Evolutionary conservation across 768 basidiomycete genomes (phyloP), one percentile per base, ranked within the genome.

Genomic region (Hypholoma fasciculare): DNA sequence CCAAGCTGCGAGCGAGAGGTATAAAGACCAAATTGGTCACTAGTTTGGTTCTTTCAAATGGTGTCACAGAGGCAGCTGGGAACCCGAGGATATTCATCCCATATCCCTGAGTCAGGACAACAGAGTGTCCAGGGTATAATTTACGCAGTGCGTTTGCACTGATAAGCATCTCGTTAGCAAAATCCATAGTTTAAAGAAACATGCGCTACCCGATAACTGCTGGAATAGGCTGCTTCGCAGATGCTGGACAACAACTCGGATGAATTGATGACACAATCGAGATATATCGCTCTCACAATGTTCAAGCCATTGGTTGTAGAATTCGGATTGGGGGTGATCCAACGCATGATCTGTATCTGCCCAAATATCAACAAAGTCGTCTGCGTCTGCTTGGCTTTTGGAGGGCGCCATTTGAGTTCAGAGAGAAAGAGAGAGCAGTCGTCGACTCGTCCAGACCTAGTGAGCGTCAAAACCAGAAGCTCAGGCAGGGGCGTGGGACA

Each of bases 51-150:
- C 81, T 72, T 14, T 80, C 71, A 27, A 86, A 44, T 3, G 85
- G 79, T 37, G 76, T 68, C 2, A 76, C 67, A n/a, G 65, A 53
- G 17, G 78, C 77, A 14, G 69, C 81, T 42, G 89, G 88, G 60
- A 82, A 82, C 17, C 65, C 66, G 7, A 88, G 68, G 47, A 88
- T 60, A 57, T 79, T 73, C 60, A 86, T 66, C 27, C 72, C 66
- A 51, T 59, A 70, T 56, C 85, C 83, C 7, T 71, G 65, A 3
- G 87, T 82, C 58, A 81, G 70, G 7, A 89, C 78, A 26, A 90
- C 63, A 26, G 86, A 84, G 63, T 88, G 77, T 9, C 81, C 78
- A 6, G 89, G 87, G 66, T 90, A 85, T 14, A 87, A 56, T 62
- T 76, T 79, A 38, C 78, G 81, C 39, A 92, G 74, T 39, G 77